Conservation (phyloP, 2,329 filamentous ascomycete genomes). For the Aspergillus chevalieri region DNA sequence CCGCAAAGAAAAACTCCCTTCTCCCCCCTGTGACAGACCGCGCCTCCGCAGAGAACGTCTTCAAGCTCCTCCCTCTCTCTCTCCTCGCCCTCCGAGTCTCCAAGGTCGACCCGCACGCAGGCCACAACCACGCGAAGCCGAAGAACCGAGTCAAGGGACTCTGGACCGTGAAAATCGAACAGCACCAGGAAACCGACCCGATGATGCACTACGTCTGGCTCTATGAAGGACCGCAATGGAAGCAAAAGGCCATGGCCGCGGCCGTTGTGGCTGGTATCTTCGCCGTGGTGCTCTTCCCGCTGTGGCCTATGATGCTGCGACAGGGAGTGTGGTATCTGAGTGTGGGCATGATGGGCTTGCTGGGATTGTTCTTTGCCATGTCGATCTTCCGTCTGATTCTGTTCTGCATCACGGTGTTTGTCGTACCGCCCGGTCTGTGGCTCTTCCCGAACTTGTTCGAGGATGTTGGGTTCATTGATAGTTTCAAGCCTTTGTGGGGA, state of each 20-base stretch:
- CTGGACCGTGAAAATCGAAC: conserved; percentile 93
- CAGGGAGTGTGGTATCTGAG: conserved; percentile 96
- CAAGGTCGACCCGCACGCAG: conserved; percentile 72
- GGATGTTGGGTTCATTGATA: conserved; percentile 96
- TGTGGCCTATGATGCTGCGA: conserved; percentile 88
- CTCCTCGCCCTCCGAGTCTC: conserved; percentile 85
- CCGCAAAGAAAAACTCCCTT: conserved; percentile 75
- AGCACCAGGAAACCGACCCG: conserved; percentile 70
- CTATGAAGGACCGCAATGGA: conserved; percentile 89
- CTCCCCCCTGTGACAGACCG: conserved; percentile 85
- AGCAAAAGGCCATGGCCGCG: conserved; percentile 83
- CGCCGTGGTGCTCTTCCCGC: conserved; percentile 83
- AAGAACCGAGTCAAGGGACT: conserved; percentile 89
- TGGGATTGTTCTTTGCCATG: conserved; percentile 95
- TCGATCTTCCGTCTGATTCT: conserved; percentile 92
- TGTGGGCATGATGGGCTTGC: conserved; percentile 82
- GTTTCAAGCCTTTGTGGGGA: conserved; percentile 91
- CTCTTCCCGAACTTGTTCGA: conserved; percentile 97
- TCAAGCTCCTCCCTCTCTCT: conserved; percentile 90
- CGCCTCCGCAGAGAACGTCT: conserved; percentile 81
- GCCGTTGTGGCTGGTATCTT: conserved; percentile 80
- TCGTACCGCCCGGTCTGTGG: conserved; percentile 83
- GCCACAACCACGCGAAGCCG: conserved; percentile 60
- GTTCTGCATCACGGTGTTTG: conserved; percentile 88
- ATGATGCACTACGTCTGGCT: conserved; percentile 91